phyloP scores from a whole-genome alignment of 2,329 filamentous ascomycete species.

The Alternaria longipes region DNA sequence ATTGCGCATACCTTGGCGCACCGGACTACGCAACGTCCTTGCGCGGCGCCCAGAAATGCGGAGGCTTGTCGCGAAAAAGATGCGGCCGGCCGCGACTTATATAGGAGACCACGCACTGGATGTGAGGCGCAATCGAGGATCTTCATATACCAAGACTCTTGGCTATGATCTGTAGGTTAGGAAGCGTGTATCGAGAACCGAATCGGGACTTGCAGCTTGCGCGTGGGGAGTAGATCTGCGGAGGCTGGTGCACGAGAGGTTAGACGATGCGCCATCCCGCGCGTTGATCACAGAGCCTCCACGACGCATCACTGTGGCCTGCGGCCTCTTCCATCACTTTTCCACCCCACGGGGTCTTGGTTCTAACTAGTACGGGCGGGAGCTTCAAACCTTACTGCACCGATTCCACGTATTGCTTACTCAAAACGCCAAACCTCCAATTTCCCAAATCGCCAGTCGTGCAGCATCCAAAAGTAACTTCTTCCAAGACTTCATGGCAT shows the following conservation, averaged over 20 bases:
- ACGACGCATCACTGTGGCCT: conserved; percentile 6
- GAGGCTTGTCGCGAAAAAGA: conserved; percentile 24
- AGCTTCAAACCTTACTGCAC: conserved; percentile 7
- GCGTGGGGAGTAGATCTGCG: conserved; percentile 8
- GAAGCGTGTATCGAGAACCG: conserved; percentile 8
- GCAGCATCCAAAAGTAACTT: conserved; percentile 5
- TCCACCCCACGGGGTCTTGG: background rate
- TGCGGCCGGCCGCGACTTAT: conserved; percentile 1
- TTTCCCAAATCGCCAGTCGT: background rate
- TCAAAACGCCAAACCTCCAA: background rate
- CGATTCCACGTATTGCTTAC: background rate
- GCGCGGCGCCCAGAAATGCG: conserved; percentile 23
- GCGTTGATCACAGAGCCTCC: conserved; percentile 11
- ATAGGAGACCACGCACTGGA: conserved; percentile 8
- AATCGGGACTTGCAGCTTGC: conserved; percentile 7
- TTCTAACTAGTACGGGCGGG: background rate
- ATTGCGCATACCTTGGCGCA: conserved; percentile 14
- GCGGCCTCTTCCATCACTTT: background rate
- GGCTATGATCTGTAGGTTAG: conserved; percentile 13
- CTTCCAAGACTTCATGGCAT: conserved; percentile 4
- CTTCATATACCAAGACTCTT: conserved; percentile 17
- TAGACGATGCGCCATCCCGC: conserved; percentile 15
- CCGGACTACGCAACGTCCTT: conserved; percentile 13
- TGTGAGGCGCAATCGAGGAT: conserved; percentile 15
- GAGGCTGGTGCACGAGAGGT: conserved; percentile 11